Percentiles rank a stretch among this genome's conserved stretches.
Evolutionary conservation across 208 protist genomes (phyloP).

Genomic region (Trypanosoma platydactyli): DNA sequence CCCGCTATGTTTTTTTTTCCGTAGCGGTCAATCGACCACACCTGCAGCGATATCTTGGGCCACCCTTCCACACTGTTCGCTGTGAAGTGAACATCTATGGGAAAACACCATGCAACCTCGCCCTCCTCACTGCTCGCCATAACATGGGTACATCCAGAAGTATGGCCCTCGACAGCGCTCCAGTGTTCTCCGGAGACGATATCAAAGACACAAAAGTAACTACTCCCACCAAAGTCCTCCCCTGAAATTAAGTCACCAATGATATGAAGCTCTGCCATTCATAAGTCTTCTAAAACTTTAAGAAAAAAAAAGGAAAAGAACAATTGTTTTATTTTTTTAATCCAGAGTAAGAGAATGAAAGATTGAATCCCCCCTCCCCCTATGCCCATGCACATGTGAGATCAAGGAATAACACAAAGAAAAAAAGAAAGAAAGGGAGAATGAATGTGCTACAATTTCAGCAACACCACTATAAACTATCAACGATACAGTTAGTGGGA

Average conservation of each 20-base stretch:
- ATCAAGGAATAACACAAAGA: too few relatives aligned
- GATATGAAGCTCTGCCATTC: conserved; percentile 82
- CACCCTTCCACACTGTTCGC: conserved; percentile 77
- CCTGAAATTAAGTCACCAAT: conserved; percentile 79
- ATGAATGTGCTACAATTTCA: not conserved
- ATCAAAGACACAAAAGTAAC: conserved; percentile 85
- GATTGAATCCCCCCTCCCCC: too few relatives aligned
- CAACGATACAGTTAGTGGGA: conserved; percentile 1
- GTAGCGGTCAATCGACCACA: conserved; percentile 88
- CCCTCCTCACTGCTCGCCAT: conserved; percentile 53
- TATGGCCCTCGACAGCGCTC: conserved; percentile 69
- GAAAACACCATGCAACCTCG: conserved; percentile 71
- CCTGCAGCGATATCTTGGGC: conserved; percentile 88
- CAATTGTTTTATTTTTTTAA: not conserved
- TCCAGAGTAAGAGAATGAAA: too few relatives aligned
- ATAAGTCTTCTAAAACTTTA: not conserved
- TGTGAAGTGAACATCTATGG: conserved; percentile 85
- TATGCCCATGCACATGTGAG: too few relatives aligned
- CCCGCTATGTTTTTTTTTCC: conserved; percentile 84
- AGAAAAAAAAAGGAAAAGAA: conserved; percentile 15
- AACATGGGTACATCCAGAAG: conserved; percentile 80
- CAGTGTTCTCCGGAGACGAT: conserved; percentile 76
- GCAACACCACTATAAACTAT: not conserved
- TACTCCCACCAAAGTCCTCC: conserved; percentile 56
- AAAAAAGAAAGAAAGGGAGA: conserved; percentile 5